Conservation (phyloP, 768 basidiomycete genomes). For the Tricholoma bakamatsutake region DNA sequence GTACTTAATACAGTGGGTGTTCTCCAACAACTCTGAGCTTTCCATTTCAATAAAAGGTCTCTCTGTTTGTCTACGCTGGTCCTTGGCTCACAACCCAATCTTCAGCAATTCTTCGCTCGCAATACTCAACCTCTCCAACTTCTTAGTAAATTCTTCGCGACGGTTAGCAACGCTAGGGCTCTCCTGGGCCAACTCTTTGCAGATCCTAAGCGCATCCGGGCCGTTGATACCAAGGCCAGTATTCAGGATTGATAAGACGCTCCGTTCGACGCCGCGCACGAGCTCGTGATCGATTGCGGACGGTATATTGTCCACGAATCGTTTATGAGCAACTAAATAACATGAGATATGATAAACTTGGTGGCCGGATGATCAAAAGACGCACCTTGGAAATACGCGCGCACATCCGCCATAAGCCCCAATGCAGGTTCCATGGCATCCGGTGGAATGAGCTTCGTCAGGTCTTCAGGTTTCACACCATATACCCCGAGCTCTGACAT, state of each 20-base stretch:
- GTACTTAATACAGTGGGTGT: too few species aligned
- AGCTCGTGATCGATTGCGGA: slow-evolving; percentile 52
- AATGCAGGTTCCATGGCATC: slow-evolving; percentile 54
- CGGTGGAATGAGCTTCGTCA: slow-evolving; percentile 42
- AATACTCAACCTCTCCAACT: slow-evolving; percentile 40
- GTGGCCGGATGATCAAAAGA: neutral
- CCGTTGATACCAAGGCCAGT: slow-evolving; percentile 48
- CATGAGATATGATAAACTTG: neutral
- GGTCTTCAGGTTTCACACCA: slow-evolving; percentile 33
- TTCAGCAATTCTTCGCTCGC: slow-evolving; percentile 35
- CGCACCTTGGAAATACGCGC: slow-evolving; percentile 71
- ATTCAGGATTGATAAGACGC: slow-evolving; percentile 39
- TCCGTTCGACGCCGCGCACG: slow-evolving; percentile 43
- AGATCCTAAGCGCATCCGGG: slow-evolving; percentile 38
- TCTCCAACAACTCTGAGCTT: too few species aligned
- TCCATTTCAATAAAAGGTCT: too few species aligned
- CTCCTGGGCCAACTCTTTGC: slow-evolving; percentile 48
- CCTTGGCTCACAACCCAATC: neutral
- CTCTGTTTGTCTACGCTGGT: too few species aligned
- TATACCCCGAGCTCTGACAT: slow-evolving; percentile 35
- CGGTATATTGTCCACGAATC: slow-evolving; percentile 52
- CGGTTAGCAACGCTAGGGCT: slow-evolving; percentile 32
- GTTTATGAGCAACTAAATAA: slow-evolving; percentile 52
- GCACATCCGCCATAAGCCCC: slow-evolving; percentile 63
- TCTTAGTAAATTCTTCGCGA: slow-evolving; percentile 45